Percentiles rank a stretch among this genome's conserved stretches.
Evolutionary conservation across 768 basidiomycete genomes (phyloP).

Genomic region (Daedalea quercina): DNA sequence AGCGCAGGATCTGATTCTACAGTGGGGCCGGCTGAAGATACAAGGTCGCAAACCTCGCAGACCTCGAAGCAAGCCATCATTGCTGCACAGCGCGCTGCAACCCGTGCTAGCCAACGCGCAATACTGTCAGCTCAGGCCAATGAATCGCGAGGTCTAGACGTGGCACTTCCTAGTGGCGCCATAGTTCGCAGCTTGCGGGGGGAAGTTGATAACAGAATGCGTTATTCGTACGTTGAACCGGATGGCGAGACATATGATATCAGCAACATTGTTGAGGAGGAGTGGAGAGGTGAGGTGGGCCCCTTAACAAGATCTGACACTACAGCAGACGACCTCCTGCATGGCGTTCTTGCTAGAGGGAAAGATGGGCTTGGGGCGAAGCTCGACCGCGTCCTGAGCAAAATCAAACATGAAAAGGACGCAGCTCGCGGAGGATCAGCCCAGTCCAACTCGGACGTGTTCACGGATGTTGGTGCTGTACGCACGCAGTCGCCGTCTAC

Average conservation of each 20-base stretch:
- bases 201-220: constrained; percentile 63
- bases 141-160: constrained; percentile 80
- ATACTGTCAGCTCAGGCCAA: constrained; percentile 85
- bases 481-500: constrained; percentile 39
- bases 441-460: constrained; percentile 15
- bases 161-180: constrained; percentile 78
- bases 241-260: constrained; percentile 93
- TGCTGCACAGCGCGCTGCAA: constrained; percentile 84
- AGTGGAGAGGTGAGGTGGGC: constrained; percentile 49
- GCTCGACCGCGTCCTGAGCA: constrained; percentile 66
- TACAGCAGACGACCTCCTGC: constrained; percentile 55
- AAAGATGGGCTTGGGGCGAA: constrained; percentile 61
- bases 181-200: constrained; percentile 80
- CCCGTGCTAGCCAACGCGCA: constrained; percentile 77
- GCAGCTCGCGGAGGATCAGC: constrained; percentile 20
- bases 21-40: constrained; percentile 24
- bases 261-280: constrained; percentile 87
- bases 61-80: constrained; percentile 84
- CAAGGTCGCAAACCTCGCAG: constrained; percentile 30
- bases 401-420: constrained; percentile 61
- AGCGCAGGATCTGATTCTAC: constrained; percentile 47
- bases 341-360: constrained; percentile 53
- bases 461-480: constrained; percentile 22
- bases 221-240: constrained; percentile 89
- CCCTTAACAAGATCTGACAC: constrained; percentile 14